These are phyloP conservation scores for Fusarium denticulatum DNA, from an alignment of 2,329 filamentous ascomycete genomes.

Conservation along the genomic window DNA sequence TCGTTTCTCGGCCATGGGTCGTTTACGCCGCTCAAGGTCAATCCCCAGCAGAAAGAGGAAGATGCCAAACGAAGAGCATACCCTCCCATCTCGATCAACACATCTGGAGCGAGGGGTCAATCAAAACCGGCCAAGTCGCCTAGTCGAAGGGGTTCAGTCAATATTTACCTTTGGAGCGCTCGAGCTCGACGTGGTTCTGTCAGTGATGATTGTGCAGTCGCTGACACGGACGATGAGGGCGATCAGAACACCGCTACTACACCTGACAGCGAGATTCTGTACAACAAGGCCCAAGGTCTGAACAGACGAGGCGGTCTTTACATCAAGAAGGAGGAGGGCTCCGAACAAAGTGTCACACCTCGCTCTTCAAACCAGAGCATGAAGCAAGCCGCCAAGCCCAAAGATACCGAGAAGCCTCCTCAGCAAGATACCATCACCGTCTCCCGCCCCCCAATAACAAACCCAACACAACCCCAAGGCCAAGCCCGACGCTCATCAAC, in stretches of 20 bases:
- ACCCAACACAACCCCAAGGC: slow-evolving; percentile 1
- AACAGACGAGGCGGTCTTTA: slow-evolving; percentile 36
- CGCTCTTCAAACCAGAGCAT: slow-evolving; percentile 18
- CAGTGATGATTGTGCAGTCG: slow-evolving; percentile 37
- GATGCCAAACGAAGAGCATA: slow-evolving; percentile 46
- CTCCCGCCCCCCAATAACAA: slow-evolving; percentile 13
- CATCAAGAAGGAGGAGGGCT: slow-evolving; percentile 23
- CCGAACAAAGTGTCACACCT: background rate
- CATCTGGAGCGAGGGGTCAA: slow-evolving; percentile 41
- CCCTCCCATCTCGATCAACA: slow-evolving; percentile 52
- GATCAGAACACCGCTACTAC: slow-evolving; percentile 9
- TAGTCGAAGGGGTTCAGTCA: slow-evolving; percentile 45
- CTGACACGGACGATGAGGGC: slow-evolving; percentile 33
- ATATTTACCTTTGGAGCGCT: slow-evolving; percentile 46
- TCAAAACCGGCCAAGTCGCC: slow-evolving; percentile 44
- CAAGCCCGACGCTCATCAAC: slow-evolving; percentile 20
- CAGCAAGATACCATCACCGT: slow-evolving; percentile 26
- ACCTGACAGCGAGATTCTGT: slow-evolving; percentile 23
- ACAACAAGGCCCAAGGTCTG: slow-evolving; percentile 36
- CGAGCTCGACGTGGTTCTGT: slow-evolving; percentile 29
- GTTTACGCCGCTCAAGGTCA: slow-evolving; percentile 44
- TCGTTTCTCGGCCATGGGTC: slow-evolving; percentile 40
- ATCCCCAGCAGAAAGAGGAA: slow-evolving; percentile 34
- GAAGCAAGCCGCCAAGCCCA: background rate
- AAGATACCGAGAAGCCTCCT: background rate